Conservation (phyloP, 768 basidiomycete genomes). For the Nidularia pulvinata region DNA sequence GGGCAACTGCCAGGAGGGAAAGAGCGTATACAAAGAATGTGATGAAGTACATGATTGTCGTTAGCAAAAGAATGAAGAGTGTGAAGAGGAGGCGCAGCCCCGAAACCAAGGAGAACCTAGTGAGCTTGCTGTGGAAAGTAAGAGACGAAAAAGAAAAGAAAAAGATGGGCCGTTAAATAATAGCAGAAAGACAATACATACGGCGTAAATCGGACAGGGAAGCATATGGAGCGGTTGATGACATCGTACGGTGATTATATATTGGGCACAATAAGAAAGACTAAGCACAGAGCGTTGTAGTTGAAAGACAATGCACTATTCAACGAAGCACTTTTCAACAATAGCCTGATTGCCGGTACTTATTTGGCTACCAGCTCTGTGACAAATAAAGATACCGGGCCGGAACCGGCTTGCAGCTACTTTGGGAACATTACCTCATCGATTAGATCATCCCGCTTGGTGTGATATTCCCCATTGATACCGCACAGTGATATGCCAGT, state of each 20-base stretch:
- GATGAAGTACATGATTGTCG: slow-evolving; percentile 10
- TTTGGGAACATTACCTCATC: too few species aligned
- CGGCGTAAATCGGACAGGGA: neutral
- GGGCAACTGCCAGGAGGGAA: slow-evolving; percentile 9
- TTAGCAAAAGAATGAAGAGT: slow-evolving; percentile 6
- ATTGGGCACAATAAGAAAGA: too few species aligned
- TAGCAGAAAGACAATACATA: neutral
- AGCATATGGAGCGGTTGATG: neutral
- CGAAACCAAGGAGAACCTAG: neutral
- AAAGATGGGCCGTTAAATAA: neutral
- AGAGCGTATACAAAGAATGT: slow-evolving; percentile 2
- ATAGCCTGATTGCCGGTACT: neutral
- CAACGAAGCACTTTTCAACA: neutral
- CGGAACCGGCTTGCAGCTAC: neutral
- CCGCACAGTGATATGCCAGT: too few species aligned
- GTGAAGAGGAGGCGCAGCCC: slow-evolving; percentile 10
- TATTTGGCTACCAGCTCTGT: neutral
- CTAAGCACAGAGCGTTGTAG: too few species aligned
- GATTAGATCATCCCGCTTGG: too few species aligned
- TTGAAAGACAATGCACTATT: too few species aligned
- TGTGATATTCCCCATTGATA: too few species aligned
- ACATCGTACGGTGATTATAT: neutral
- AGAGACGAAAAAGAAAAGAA: neutral
- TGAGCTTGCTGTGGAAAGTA: neutral
- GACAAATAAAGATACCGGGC: neutral